phyloP scores from a whole-genome alignment of 2,329 filamentous ascomycete genomes.

The Penicillium sp. region DNA sequence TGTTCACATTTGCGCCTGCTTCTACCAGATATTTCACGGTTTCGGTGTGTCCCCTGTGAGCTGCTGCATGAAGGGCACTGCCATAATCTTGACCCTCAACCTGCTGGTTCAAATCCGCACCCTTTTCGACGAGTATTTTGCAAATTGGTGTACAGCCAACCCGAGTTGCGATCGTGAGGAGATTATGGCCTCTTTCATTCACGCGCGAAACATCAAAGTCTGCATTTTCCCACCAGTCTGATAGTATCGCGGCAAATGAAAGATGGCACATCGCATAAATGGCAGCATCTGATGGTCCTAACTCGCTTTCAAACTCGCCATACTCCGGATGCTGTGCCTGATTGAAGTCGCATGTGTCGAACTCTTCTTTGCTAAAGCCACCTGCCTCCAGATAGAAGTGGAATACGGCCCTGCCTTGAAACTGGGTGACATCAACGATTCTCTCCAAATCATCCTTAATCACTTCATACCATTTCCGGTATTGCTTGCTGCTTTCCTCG shows the following conservation, averaged over 20 bases:
- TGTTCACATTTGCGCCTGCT: slow-evolving; percentile 6
- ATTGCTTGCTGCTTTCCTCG: slow-evolving; percentile 7
- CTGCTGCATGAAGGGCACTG: slow-evolving; percentile 4
- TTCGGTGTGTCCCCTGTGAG: background rate
- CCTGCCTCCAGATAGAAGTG: background rate
- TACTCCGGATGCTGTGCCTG: background rate
- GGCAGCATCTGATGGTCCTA: background rate
- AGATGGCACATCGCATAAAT: slow-evolving; percentile 14
- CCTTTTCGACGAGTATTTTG: slow-evolving; percentile 4
- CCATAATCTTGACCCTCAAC: background rate
- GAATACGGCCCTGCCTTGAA: background rate
- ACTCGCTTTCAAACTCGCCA: background rate
- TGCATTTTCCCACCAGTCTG: slow-evolving; percentile 11
- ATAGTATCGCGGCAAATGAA: slow-evolving; percentile 2
- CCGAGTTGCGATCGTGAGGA: slow-evolving; percentile 8
- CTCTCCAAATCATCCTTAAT: background rate
- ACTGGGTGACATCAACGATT: too few species aligned
- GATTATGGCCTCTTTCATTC: slow-evolving; percentile 1
- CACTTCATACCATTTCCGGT: slow-evolving; percentile 6
- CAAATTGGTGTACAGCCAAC: slow-evolving; percentile 2
- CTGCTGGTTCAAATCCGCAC: slow-evolving; percentile 6
- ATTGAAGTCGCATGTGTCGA: background rate
- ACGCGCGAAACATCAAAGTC: background rate
- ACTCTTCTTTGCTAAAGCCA: background rate
- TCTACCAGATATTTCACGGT: slow-evolving; percentile 9